These are phyloP conservation scores for Trichosporon sp. DNA, from an alignment of 1,284 basidiomycete genomes.

Conservation along the genomic window DNA sequence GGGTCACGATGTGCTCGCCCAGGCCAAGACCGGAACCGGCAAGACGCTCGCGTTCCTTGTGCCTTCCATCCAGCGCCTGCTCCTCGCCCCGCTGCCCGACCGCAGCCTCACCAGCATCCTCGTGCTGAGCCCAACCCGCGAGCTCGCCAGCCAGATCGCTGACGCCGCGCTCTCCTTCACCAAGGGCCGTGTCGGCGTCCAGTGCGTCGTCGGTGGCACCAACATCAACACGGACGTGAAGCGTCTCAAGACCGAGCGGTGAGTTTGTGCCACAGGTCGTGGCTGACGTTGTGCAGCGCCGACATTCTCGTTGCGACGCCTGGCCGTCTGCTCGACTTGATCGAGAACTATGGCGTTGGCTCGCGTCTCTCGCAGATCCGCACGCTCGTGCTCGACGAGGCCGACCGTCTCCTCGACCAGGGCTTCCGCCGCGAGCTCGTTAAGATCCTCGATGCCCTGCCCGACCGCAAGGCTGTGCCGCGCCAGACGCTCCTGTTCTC, in stretches of 20 bases:
- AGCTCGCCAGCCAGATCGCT: conserved; percentile 58
- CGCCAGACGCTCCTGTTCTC: conserved; percentile 60
- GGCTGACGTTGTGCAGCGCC: conserved; percentile 32
- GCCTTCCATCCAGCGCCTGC: conserved; percentile 58
- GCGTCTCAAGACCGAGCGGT: conserved; percentile 47
- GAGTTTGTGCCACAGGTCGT: conserved; percentile 19
- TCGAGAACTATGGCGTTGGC: conserved; percentile 54
- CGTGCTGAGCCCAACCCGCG: conserved; percentile 59
- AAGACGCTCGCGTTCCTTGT: conserved; percentile 62
- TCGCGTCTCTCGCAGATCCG: conserved; percentile 43
- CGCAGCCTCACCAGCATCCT: conserved; percentile 47
- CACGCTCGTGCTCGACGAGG: conserved; percentile 60
- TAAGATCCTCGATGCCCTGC: conserved; percentile 52
- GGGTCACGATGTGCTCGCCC: conserved; percentile 59
- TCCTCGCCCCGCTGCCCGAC: conserved; percentile 37
- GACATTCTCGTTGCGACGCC: conserved; percentile 61
- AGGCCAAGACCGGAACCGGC: conserved; percentile 62
- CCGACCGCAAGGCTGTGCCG: conserved; percentile 40
- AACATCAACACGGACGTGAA: conserved; percentile 56
- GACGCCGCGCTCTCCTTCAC: conserved; percentile 38
- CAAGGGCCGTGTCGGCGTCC: conserved; percentile 41
- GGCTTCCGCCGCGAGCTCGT: conserved; percentile 50
- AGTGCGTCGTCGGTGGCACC: conserved; percentile 59
- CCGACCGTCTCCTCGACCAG: conserved; percentile 58
- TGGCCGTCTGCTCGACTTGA: conserved; percentile 59